A percentile compares a stretch with the other conserved stretches of the same genome.
Conservation (phyloP, 2,329 filamentous ascomycete species). For the Plenodomus tracheiphilus region DNA sequence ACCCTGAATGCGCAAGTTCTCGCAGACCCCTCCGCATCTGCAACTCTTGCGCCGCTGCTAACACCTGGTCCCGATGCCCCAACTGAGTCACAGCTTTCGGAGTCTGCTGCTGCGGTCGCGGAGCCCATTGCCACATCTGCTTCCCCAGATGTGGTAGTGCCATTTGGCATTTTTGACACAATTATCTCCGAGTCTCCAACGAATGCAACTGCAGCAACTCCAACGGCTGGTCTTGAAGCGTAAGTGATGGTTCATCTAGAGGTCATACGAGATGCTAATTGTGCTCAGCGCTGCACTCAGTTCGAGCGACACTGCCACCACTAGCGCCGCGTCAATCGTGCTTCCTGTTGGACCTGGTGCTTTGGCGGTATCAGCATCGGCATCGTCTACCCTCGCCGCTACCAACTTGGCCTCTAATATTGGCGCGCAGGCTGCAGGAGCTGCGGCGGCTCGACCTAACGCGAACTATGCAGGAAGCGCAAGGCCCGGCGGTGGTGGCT, state of each 20-base stretch:
- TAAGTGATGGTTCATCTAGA: no score
- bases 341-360: not conserved
- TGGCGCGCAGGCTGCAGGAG: not conserved
- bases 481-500: not conserved
- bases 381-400: not conserved
- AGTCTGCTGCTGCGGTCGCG: not conserved
- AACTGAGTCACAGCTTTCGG: not conserved
- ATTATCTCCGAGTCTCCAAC: not conserved
- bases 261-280: no score
- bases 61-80: not conserved
- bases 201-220: not conserved
- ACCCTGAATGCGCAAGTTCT: constrained; percentile 13
- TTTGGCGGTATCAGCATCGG: not conserved
- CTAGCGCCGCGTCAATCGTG: not conserved
- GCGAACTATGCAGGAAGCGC: not conserved
- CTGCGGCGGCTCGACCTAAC: not conserved
- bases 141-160: no score
- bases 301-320: no score
- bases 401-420: no score
- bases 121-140: not conserved
- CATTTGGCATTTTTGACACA: not conserved
- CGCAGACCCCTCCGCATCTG: not conserved
- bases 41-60: not conserved
- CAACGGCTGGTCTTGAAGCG: not conserved
- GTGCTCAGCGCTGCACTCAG: no score